Evolutionary conservation across 106 monocot species (phyloP), one percentile per base, ranked within the genome.

Genomic region (Agapanthus africanus): DNA sequence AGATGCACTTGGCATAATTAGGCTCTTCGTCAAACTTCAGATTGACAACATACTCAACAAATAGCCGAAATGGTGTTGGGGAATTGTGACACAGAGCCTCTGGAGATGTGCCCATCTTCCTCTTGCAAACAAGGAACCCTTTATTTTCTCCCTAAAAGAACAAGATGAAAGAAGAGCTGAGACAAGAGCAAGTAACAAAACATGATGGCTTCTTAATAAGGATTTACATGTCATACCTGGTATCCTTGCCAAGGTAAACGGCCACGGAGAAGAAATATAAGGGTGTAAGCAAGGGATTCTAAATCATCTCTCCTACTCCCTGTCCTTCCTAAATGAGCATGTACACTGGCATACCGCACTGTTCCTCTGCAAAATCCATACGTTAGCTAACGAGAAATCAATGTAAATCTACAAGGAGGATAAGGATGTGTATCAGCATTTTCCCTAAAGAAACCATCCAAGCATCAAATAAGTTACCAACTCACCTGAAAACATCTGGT

Each of bases 241-340:
- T 80, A 93, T 39, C 93, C 93, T 74, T 93, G 93, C 93, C 93
- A 93, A 69, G 93, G 93, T 23, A 93, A 76, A 68, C 89, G 84
- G 14, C 93, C 89, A 59, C 86, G 76, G 18, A 93, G 79, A 32
- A 93, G 84, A 71, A 93, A 93, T 44, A 93, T 67, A 34, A 93
- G 82, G 13, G 93, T 93, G 56, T 93, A 93, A 64, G 93, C 93
- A 59, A 93, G 78, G 33, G 93, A 93, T 77, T 93, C 93, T 51
- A 93, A 76, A 64, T 93, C 93, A 75, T 93, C 88, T 70, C 88
- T 83, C 71, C 89, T 75, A 71, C 92, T 88, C 39, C 85, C 92
- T 46, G 81, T 93, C 70, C 92, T 80, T 63, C 92, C 91, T 19
- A 92, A 49, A 70, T 93, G 93, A 63, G 93, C 93, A 86, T 93